Conservation (phyloP, 257 asterid species). For the Solanum corneliomulleri region DNA sequence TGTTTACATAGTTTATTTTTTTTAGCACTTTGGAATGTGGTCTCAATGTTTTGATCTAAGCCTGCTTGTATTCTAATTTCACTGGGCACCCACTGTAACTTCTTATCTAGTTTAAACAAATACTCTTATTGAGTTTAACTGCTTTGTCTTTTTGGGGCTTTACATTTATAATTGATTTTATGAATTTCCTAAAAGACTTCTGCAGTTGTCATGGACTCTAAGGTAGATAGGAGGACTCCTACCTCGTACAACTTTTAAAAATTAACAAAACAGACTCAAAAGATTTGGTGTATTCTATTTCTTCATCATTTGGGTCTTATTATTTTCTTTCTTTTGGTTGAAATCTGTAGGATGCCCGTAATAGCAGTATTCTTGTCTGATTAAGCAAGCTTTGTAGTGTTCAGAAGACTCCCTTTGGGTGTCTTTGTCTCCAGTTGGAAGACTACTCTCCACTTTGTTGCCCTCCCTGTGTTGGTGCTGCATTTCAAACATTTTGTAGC, state of each 20-base stretch:
- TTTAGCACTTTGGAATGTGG: not conserved
- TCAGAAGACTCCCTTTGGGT: not conserved
- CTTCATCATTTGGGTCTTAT: not conserved
- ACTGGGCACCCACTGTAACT: not conserved
- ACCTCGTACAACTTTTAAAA: not conserved
- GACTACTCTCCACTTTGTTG: not conserved
- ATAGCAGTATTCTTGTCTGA: not conserved
- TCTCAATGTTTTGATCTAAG: not conserved
- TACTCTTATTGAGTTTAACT: not conserved
- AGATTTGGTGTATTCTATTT: not conserved
- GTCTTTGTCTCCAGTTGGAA: not conserved
- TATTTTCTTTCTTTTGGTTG: not conserved
- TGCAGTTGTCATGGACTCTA: not conserved
- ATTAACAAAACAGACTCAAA: not conserved
- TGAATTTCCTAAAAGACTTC: not conserved
- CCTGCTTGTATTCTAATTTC: not conserved
- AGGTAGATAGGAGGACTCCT: not conserved
- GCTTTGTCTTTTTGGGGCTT: not conserved
- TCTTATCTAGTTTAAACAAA: not conserved
- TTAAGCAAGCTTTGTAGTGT: not conserved
- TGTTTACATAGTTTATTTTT: not conserved
- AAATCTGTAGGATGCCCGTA: not conserved
- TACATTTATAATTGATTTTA: not conserved
- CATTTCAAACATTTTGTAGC: not conserved
- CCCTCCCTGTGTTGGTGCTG: not conserved